These are phyloP conservation scores for Chlorella ohadii DNA, from an alignment of 139 green algal genomes.

Conservation along the genomic window DNA sequence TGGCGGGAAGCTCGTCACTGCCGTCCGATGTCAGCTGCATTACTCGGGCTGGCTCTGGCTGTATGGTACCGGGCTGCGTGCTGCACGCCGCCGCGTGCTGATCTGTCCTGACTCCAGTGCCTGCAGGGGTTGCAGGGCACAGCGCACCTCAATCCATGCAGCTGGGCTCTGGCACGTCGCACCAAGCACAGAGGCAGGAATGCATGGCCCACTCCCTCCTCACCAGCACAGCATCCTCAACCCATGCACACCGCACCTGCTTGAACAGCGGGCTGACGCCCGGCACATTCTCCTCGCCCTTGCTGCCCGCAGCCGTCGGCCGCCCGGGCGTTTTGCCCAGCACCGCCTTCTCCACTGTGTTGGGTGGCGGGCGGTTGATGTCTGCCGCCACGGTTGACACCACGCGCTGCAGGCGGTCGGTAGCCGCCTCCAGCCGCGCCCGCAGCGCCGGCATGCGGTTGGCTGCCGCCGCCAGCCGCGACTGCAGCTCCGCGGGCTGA, in stretches of 20 bases:
- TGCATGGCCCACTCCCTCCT: neutral
- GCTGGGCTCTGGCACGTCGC: neutral
- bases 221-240: neutral
- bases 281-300: neutral
- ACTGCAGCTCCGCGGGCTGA: constrained; percentile 35
- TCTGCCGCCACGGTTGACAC: constrained; percentile 2
- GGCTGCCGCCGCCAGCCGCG: constrained; percentile 31
- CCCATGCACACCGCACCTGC: neutral
- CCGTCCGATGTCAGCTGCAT: neutral
- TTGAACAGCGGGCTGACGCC: constrained; percentile 21
- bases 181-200: too few relatives aligned
- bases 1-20: too few relatives aligned
- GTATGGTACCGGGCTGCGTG: constrained; percentile 10
- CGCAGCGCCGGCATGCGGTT: constrained; percentile 34
- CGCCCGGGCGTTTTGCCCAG: constrained; percentile 38
- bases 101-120: constrained; percentile 30
- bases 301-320: neutral
- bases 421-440: constrained; percentile 38
- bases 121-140: neutral
- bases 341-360: constrained; percentile 41
- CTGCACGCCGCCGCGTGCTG: constrained; percentile 26
- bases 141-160: neutral
- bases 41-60: neutral
- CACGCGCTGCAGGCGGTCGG: constrained; percentile 31
- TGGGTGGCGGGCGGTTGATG: constrained; percentile 32